Conservation (phyloP, 2,329 filamentous ascomycete genomes). For the Daldinia sp. region DNA sequence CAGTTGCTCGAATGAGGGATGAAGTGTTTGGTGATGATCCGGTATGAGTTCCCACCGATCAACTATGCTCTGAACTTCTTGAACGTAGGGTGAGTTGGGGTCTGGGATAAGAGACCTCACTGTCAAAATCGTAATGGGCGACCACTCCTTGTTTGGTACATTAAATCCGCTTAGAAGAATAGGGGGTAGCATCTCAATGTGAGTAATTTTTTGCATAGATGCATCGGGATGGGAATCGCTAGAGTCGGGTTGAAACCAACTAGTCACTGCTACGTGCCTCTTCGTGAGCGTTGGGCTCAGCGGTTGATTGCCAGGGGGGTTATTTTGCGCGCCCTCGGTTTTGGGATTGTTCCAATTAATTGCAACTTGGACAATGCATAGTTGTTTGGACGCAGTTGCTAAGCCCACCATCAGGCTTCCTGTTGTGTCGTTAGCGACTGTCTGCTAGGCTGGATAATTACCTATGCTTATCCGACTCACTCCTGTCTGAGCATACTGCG, state of each 20-base stretch:
- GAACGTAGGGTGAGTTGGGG: constrained; percentile 68
- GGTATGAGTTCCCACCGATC: constrained; percentile 85
- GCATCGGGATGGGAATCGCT: constrained; percentile 60
- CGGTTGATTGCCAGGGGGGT: constrained; percentile 58
- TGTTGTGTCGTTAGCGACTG: constrained; percentile 38
- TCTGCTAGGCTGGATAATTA: background rate
- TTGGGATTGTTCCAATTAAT: constrained; percentile 79
- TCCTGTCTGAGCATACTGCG: constrained; percentile 78
- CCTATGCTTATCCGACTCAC: constrained; percentile 58
- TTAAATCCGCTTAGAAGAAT: constrained; percentile 61
- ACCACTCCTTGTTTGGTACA: constrained; percentile 65
- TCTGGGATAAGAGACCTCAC: constrained; percentile 74
- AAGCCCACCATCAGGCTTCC: constrained; percentile 72
- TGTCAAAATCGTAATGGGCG: constrained; percentile 74
- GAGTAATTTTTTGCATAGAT: constrained; percentile 74
- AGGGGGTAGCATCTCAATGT: constrained; percentile 78
- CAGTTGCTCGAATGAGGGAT: constrained; percentile 82
- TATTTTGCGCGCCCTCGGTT: constrained; percentile 64
- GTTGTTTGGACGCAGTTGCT: constrained; percentile 76
- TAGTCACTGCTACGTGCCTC: constrained; percentile 68
- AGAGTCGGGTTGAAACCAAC: constrained; percentile 65
- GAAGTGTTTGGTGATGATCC: constrained; percentile 73
- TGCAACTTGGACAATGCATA: constrained; percentile 78
- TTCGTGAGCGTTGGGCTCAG: constrained; percentile 67
- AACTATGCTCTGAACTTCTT: constrained; percentile 78